Evolutionary conservation across 257 asterid genomes (phyloP), one percentile per base, ranked within the genome.

Genomic region (Mentha longifolia): DNA sequence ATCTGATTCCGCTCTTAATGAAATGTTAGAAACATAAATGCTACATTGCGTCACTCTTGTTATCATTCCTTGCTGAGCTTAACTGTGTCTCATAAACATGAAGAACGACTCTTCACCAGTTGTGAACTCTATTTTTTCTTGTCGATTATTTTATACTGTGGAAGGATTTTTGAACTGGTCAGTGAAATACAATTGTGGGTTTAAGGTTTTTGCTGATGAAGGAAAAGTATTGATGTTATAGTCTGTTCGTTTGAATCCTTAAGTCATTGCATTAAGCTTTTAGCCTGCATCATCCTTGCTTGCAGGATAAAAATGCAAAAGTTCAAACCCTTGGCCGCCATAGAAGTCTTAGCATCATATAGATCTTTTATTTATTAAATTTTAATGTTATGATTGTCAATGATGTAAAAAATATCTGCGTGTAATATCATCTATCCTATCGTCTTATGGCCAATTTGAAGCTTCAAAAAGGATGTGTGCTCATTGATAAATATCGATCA

Each of bases 221-320:
- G 35, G 51, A 63, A 33, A 28, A 22, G 8, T 7, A 46, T 58
- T 50, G 71, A 61, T 59, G 46, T 65, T 49, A 20, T 47, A 16
- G 39, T 22, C 61, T 37, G 45, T 35, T 67, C 10, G 7, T 61
- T 43, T 47, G 52, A 69, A 17, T 39, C 28, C 35, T 51, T 42
- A 33, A 71, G 73, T 46, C 56, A 65, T 70, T 49, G 45, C 55
- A n/a, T n/a, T n/a, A n/a, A n/a, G n/a, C n/a, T n/a, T 51, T 71
- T 72, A 72, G 31, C 31, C 31, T 28, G 3, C 20, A 11, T 45
- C 20, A 37, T 33, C 61, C 25, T 71, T 71, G 77, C 58, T 58
- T 72, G 56, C 43, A 49, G 62, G 49, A 60, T 67, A 77, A 17
- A 55, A 62, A 68, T 16, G 49, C 33, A 16, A 5, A n/a, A 12